Evolutionary conservation across 306 rosid genomes (phyloP), one percentile per base, ranked within the genome.

Genomic region (Gastrolobium villosum): DNA sequence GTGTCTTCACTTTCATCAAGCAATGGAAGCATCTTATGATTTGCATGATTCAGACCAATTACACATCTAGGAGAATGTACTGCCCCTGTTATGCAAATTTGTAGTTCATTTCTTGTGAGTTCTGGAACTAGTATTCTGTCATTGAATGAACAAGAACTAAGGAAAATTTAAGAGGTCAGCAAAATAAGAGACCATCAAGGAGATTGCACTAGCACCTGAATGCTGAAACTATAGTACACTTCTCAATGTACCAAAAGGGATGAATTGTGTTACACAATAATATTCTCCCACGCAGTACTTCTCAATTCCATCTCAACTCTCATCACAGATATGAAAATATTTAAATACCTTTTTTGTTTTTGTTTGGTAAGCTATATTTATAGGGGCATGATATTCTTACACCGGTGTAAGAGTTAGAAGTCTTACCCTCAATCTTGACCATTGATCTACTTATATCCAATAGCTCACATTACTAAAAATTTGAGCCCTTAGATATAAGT

Each of bases 11-110:
- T 54, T 56, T 36, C 9, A 76, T 65, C 37, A 15, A 13, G 55
- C 44, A 49, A 62, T 6, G 35, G 11, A 45, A 49, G 20, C 46
- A 26, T 55, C 54, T 54, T n/a, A 39, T 37, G 20, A 39, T 43
- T 10, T 61, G 50, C 15, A 74, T 60, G 48, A 32, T 60, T 34
- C 9, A 31, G 78, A 45, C 8, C 5, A 61, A 74, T 11, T 7
- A 13, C 31, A n/a, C n/a, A n/a, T 46, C 15, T 43, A 65, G 35
- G 37, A 60, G 32, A 50, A 34, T 31, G 26, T 20, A 7, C 1
- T 49, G 35, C 35, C 61, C 75, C 61, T 7, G 5, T 30, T 10
- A 10, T 67, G 40, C 7, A 28, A 45, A 67, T 45, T 45, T 67
- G 6, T 28, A 10, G 74, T 30, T 63, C 10, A n/a, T 5, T 41